These are phyloP conservation scores for Eimeria sp. DNA, from an alignment of 169 alveolate genomes.

Conservation along the genomic window DNA sequence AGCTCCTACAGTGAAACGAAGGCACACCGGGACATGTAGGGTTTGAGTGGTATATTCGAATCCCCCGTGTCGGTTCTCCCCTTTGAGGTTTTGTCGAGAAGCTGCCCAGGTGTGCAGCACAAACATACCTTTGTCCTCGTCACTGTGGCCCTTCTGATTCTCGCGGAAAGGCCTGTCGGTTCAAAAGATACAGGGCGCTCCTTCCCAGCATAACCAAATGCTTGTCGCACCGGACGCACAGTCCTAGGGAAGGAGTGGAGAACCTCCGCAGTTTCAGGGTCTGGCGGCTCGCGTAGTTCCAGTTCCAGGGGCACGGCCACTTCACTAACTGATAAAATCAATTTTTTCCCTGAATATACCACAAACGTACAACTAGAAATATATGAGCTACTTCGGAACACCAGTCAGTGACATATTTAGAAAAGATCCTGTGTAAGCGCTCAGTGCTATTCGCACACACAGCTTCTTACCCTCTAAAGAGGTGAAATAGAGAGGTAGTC, in stretches of 20 bases:
- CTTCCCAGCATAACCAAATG: constrained; percentile 43
- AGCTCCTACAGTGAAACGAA: constrained; percentile 8
- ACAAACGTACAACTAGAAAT: background rate
- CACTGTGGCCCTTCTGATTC: constrained; percentile 3
- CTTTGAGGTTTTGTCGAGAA: background rate
- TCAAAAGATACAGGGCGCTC: background rate
- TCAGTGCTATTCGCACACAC: background rate
- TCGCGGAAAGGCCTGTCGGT: constrained; percentile 24
- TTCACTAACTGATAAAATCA: constrained; percentile 33
- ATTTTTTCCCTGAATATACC: constrained; percentile 1
- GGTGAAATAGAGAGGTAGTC: constrained; percentile 45
- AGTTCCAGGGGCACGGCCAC: constrained; percentile 61
- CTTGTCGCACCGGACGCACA: constrained; percentile 27
- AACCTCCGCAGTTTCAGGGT: background rate
- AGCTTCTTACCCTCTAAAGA: constrained; percentile 6
- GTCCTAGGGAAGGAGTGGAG: constrained; percentile 39
- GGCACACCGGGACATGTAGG: background rate
- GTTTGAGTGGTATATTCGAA: background rate
- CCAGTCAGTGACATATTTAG: background rate
- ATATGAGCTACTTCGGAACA: background rate
- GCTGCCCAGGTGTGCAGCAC: background rate
- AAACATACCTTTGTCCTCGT: constrained; percentile 20
- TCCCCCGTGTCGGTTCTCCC: background rate
- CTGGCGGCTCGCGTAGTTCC: constrained; percentile 40
- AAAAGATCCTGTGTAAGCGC: background rate